Percentiles rank a stretch among this genome's conserved stretches.
Evolutionary conservation across 2,329 filamentous ascomycete genomes (phyloP).

Genomic region (Akanthomyces lecanii): DNA sequence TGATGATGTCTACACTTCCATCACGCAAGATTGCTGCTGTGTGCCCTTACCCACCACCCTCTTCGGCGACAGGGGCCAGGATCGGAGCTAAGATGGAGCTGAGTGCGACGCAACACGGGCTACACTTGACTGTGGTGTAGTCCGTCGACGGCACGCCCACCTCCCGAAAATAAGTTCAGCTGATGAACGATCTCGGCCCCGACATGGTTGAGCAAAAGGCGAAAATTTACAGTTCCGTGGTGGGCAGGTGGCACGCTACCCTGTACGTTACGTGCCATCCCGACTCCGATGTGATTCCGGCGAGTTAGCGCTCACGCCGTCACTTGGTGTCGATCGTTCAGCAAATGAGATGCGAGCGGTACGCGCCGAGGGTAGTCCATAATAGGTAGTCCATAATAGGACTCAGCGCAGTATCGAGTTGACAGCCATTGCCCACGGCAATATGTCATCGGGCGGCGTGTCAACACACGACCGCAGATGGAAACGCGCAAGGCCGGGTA

Average conservation of each 20-base stretch:
- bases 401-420: constrained; percentile 1
- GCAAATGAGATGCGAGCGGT: constrained; percentile 10
- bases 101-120: constrained; percentile 1
- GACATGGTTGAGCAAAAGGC: not conserved
- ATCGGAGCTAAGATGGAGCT: constrained; percentile 6
- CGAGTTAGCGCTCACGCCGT: not conserved
- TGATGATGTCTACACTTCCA: not conserved
- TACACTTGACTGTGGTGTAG: not conserved
- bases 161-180: not conserved
- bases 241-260: not conserved
- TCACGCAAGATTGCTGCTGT: not conserved
- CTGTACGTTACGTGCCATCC: not conserved
- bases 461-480: not conserved
- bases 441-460: not conserved
- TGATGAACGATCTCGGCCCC: not conserved
- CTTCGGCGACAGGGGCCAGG: not conserved
- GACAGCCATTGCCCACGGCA: not conserved
- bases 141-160: not conserved
- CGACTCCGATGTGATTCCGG: constrained; percentile 14
- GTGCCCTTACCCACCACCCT: not conserved
- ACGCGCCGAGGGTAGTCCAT: constrained; percentile 1
- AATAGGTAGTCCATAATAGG: not conserved
- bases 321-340: not conserved
- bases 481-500: not conserved
- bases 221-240: not conserved